Conservation (phyloP, 2,329 filamentous ascomycete genomes). For the Fusarium zealandicum region DNA sequence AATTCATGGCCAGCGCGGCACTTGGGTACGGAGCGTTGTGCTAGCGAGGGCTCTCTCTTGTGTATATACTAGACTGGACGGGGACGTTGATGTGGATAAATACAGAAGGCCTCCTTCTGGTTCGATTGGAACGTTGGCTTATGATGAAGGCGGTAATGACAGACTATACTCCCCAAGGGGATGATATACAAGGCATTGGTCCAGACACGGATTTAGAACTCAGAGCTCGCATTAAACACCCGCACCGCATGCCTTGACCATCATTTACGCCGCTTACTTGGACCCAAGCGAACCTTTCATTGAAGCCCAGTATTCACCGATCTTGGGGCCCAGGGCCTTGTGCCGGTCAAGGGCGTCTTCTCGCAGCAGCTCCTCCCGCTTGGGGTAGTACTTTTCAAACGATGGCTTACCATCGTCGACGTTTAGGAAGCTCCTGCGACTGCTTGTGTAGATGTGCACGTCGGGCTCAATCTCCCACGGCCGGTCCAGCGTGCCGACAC, state of each 20-base stretch:
- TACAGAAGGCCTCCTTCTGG: slow-evolving; percentile 35
- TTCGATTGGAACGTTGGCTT: slow-evolving; percentile 6
- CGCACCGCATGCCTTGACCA: neutral
- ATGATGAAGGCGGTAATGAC: slow-evolving; percentile 28
- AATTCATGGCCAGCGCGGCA: slow-evolving; percentile 18
- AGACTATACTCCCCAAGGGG: neutral
- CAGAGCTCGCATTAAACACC: neutral
- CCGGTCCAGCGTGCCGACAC: slow-evolving; percentile 54
- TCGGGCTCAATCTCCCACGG: slow-evolving; percentile 51
- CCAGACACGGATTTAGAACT: neutral
- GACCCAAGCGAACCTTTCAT: slow-evolving; percentile 19
- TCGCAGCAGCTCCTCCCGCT: slow-evolving; percentile 43
- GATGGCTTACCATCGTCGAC: slow-evolving; percentile 48
- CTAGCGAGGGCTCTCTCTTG: slow-evolving; percentile 15
- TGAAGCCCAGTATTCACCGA: slow-evolving; percentile 28
- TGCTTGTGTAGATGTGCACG: slow-evolving; percentile 53
- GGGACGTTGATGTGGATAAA: slow-evolving; percentile 23
- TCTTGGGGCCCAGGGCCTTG: slow-evolving; percentile 33
- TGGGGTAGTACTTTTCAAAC: slow-evolving; percentile 48
- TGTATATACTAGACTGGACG: slow-evolving; percentile 37
- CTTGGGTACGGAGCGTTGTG: slow-evolving; percentile 23
- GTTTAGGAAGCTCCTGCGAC: slow-evolving; percentile 49
- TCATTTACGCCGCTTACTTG: neutral
- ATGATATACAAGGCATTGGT: neutral
- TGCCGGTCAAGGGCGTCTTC: slow-evolving; percentile 45